A percentile compares a stretch with the other conserved stretches of the same genome.
These are phyloP conservation scores for Aspergillus udagawae DNA, from an alignment of 2,329 filamentous ascomycete species.

Conservation along the genomic window DNA sequence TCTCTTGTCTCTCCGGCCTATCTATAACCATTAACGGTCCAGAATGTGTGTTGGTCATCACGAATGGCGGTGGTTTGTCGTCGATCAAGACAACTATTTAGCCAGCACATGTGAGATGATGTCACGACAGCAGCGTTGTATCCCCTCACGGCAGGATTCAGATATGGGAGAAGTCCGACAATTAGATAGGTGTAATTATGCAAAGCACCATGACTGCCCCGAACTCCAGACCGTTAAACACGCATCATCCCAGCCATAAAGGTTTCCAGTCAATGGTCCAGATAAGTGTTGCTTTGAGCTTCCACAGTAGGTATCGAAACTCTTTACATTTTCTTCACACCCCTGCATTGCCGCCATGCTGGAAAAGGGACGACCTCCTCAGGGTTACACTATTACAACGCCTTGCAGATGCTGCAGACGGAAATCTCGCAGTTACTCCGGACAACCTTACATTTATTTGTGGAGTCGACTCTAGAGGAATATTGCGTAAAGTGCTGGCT, in stretches of 20 bases:
- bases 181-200: neutral
- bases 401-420: constrained; percentile 14
- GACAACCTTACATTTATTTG: too few species aligned
- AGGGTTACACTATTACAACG: constrained; percentile 21
- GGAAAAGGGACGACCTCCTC: constrained; percentile 4
- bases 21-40: neutral
- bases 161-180: neutral
- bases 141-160: neutral
- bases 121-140: constrained; percentile 10
- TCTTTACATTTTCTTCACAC: constrained; percentile 14
- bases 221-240: too few species aligned
- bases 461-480: neutral
- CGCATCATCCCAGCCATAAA: too few species aligned
- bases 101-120: constrained; percentile 14
- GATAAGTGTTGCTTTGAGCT: neutral
- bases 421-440: neutral
- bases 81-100: neutral
- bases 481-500: neutral
- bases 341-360: constrained; percentile 16
- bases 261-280: neutral
- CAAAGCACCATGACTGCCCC: neutral
- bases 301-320: neutral
- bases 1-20: neutral
- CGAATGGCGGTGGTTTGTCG: neutral
- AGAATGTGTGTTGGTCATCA: neutral